These are phyloP conservation scores for Sphaerosporella brunnea DNA, from an alignment of 495 filamentous ascomycete species.

Conservation along the genomic window DNA sequence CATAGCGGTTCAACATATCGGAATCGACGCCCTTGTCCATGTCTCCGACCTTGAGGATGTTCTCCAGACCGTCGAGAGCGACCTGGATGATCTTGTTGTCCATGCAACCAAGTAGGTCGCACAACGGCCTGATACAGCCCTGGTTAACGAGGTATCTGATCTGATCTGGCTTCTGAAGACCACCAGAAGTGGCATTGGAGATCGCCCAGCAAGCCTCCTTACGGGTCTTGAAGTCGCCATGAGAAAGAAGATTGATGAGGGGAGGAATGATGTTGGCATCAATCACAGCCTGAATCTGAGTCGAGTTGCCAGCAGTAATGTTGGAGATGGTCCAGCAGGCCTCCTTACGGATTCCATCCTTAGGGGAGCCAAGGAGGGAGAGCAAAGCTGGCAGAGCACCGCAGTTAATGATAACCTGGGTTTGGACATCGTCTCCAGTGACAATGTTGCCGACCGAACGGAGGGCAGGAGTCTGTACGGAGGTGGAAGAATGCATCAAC, in stretches of 20 bases:
- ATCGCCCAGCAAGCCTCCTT: constrained; percentile 99
- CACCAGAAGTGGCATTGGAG: constrained; percentile 94
- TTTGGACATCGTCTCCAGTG: constrained; percentile 96
- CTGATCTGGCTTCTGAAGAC: constrained; percentile 95
- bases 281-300: constrained; percentile 91
- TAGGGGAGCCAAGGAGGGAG: constrained; percentile 82
- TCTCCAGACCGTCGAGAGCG: constrained; percentile 93
- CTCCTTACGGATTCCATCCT: constrained; percentile 98
- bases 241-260: constrained; percentile 82
- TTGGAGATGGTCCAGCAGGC: constrained; percentile 99
- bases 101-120: constrained; percentile 87
- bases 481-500: constrained; percentile 97
- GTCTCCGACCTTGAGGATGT: constrained; percentile 97
- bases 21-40: constrained; percentile 85
- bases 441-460: constrained; percentile 98
- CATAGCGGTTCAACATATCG: constrained; percentile 83
- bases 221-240: constrained; percentile 96
- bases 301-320: constrained; percentile 94
- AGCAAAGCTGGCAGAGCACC: constrained; percentile 80
- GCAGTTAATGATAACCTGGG: constrained; percentile 98
- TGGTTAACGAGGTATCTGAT: constrained; percentile 84
- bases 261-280: constrained; percentile 95
- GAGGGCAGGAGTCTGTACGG: constrained; percentile 93
- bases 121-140: constrained; percentile 94
- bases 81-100: constrained; percentile 99